Evolutionary conservation across 2,329 filamentous ascomycete genomes (phyloP), one percentile per base, ranked within the genome.

Genomic region (Arthrobotrys iridis): DNA sequence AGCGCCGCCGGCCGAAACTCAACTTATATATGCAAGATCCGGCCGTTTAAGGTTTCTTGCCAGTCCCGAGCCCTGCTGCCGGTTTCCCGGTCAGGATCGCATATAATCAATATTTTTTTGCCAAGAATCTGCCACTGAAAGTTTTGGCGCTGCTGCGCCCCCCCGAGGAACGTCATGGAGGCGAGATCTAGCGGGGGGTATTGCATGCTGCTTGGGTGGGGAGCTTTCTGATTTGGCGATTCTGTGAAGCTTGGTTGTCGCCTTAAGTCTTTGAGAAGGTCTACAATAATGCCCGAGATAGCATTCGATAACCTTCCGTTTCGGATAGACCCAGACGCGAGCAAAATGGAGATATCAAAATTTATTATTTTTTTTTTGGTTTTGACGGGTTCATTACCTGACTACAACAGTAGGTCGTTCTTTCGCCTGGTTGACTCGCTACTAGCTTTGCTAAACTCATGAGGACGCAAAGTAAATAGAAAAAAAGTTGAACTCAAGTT

Each of bases 91-190:
- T 41, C 41, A 30, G 20, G 10, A 60, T 52, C 52, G 43, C 41
- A 68, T 68, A 52, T 68, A 68, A 68, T 68, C 64, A 40, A 41
- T 48, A n/a, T n/a, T n/a, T n/a, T n/a, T 35, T 11, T 50, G 63
- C 63, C 63, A 50, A 67, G 63, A 18, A 50, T 13, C 45, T 5
- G 57, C 65, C 35, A 55, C n/a, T 57, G 10, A 33, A 68, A 46
- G 20, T 37, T 52, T 70, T 10, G 22, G 30, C 43, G 18, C 22
- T 35, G 45, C 65, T 70, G 65, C 65, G 65, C 65, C 65, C 59
- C 65, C n/a, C n/a, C n/a, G 45, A 40, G 22, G 43, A 40, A 52
- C 63, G 63, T 67, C 63, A 67, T 67, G 28, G 41, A 35, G 48
- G 55, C 52, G 35, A 68, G 40, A 46, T 30, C 8, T 60, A 18